Conservation (phyloP, 768 basidiomycete genomes). For the Sistotremastrum niveocremeum region DNA sequence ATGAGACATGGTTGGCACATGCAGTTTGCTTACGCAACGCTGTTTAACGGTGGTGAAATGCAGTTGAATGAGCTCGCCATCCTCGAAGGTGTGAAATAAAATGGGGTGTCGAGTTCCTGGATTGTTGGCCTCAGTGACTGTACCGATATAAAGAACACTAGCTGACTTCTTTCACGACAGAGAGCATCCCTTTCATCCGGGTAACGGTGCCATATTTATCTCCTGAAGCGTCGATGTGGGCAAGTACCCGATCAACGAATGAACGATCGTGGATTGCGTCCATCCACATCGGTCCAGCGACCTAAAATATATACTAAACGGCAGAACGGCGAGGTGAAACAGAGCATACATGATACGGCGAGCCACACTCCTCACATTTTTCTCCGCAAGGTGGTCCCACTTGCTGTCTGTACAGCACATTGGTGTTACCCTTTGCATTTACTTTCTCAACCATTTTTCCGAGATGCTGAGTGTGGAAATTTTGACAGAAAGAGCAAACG, state of each 20-base stretch:
- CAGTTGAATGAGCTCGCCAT: slow-evolving; percentile 77
- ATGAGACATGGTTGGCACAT: not conserved
- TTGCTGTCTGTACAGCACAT: slow-evolving; percentile 57
- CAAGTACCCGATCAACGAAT: slow-evolving; percentile 65
- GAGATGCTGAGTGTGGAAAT: slow-evolving; percentile 74
- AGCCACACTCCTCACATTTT: slow-evolving; percentile 74
- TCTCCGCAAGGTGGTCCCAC: slow-evolving; percentile 51
- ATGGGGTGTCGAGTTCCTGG: slow-evolving; percentile 64
- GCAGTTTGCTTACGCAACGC: slow-evolving; percentile 48
- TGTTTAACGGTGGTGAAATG: slow-evolving; percentile 57
- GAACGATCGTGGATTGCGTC: slow-evolving; percentile 66
- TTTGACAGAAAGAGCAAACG: slow-evolving; percentile 74
- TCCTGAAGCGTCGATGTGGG: slow-evolving; percentile 50
- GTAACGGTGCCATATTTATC: slow-evolving; percentile 61
- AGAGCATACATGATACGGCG: slow-evolving; percentile 53
- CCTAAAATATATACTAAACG: slow-evolving; percentile 24
- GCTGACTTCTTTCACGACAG: slow-evolving; percentile 73
- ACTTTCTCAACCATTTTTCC: slow-evolving; percentile 54
- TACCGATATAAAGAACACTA: not conserved
- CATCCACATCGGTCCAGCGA: slow-evolving; percentile 96
- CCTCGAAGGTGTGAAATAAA: slow-evolving; percentile 80
- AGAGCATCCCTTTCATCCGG: slow-evolving; percentile 93
- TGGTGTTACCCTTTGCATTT: slow-evolving; percentile 42
- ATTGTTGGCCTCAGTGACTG: not conserved
- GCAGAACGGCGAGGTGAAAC: not conserved